Base-by-base conservation (phyloP, 139 green algal genomes). In the Coelastrella sp. region DNA sequence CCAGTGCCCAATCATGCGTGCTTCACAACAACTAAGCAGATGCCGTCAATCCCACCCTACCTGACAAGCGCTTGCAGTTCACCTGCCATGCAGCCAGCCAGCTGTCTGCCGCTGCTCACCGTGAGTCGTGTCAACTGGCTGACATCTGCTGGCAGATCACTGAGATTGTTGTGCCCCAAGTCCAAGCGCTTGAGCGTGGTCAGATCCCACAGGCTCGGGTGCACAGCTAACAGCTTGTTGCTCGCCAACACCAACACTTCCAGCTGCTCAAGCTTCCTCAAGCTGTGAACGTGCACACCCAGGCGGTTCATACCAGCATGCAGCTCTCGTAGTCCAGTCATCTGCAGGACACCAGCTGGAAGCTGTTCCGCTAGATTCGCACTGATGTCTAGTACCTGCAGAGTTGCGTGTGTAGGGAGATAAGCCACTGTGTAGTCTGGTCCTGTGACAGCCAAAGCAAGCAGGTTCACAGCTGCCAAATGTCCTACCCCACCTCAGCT, bases 271-370 rank as follows among this genome's bases (percentile, higher is more conserved):
- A 91, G 78, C 35, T 61, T 65, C 15, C 25, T 70, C 11, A 91
- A 79, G 78, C 49, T 73, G 78, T 87, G 76, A 35, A 80, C 58
- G 65, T 86, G 61, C 87, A 78, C 24, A n/a, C 76, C 78, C 19
- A 91, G 65, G 12, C 87, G 78, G 65, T 91, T 91, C 87, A 91
- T 91, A 78, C 76, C 87, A 74, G 87, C 87, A 65, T 79, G 78
- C 49, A 91, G 87, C 66, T 86, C 87, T 12, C 66, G 20, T 22
- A 91, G 78, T 0, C 78, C 25, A 6, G 56, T 35, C 87, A 91
- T 35, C 87, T 81, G 49, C 63, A 87, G 66, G 11, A 86, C 63
- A 19, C 87, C 78, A 24, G 19, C 49, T 17, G 87, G 87, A 78
- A 91, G 78, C 78, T 87, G 78, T 65, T 87, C 79, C 7, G 65